Evolutionary conservation across 2,329 filamentous ascomycete species (phyloP), one percentile per base, ranked within the genome.

Genomic region (Claviceps cyperi): DNA sequence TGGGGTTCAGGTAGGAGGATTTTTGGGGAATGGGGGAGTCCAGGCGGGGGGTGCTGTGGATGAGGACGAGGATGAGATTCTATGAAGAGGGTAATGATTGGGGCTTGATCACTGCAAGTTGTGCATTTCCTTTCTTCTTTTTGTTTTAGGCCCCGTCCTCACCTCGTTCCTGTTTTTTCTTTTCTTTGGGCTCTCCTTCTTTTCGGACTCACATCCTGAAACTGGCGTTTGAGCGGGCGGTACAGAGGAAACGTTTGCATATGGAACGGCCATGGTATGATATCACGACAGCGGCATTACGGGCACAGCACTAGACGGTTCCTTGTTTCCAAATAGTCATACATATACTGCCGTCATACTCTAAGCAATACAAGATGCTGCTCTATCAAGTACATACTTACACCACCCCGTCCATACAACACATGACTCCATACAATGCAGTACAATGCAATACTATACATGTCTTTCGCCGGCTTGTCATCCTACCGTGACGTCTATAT

Each of bases 11-110:
- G 28, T 1, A 32, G 28, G 9, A 32, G 28, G 28, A 3, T 11
- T 32, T 32, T 32, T 32, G 9, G 28, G 28, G 28, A 32, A 32
- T 32, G 24, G 41, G 24, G 14, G 45, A 4, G 43, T 41, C 11
- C 28, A 32, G 28, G 9, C 39, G 24, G 55, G 45, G 41, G 51
- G 48, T 43, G 46, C 19, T 51, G 39, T 41, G 39, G 46, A 49
- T 14, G 52, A 43, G 44, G 46, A 48, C n/a, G 43, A 36, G 14
- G 49, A 51, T 39, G 45, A 32, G 43, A 43, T 46, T 46, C 8
- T 49, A 14, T 51, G n/a, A 39, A 15, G 40, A n/a, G 21, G 9
- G 8, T 1, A 2, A 8, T 22, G 4, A 8, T 19, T 2, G 8
- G 7, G 38, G 14, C 38, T 19, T n/a, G 38, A 19, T 9, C 8